A percentile compares a stretch with the other conserved stretches of the same genome.
These are phyloP conservation scores for Pseudocercospora crystallina DNA, from an alignment of 2,329 filamentous ascomycete species.

Conservation along the genomic window DNA sequence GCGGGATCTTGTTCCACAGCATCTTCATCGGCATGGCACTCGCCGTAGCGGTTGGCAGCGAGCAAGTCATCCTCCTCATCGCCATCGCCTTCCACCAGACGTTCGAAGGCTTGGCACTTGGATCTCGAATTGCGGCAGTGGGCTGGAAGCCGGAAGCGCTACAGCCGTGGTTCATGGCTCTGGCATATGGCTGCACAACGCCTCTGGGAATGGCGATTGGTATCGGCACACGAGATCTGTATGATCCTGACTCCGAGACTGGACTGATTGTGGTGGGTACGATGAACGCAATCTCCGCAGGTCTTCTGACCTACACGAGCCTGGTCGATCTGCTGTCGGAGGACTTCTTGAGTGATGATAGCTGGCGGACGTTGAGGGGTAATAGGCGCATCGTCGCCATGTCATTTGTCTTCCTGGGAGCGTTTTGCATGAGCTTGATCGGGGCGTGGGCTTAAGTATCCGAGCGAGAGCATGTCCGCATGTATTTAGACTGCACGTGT, in stretches of 20 bases:
- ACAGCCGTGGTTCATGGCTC: constrained; percentile 68
- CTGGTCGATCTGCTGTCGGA: constrained; percentile 48
- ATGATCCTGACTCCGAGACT: constrained; percentile 44
- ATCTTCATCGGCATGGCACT: constrained; percentile 71
- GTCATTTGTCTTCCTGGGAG: constrained; percentile 57
- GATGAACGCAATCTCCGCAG: constrained; percentile 49
- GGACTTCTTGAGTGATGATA: constrained; percentile 59
- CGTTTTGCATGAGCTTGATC: constrained; percentile 62
- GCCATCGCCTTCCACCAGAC: constrained; percentile 69
- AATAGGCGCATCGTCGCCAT: constrained; percentile 59
- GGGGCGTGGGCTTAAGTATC: constrained; percentile 58
- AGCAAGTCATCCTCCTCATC: constrained; percentile 62
- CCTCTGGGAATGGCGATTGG: constrained; percentile 48
- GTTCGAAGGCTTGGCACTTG: constrained; percentile 65
- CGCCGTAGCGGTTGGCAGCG: constrained; percentile 61
- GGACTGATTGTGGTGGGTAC: constrained; percentile 46
- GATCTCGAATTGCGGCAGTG: constrained; percentile 66
- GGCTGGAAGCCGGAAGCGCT: constrained; percentile 51
- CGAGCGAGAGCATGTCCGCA: too few relatives aligned
- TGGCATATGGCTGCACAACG: constrained; percentile 57
- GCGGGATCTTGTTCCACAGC: constrained; percentile 71
- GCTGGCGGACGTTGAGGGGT: constrained; percentile 58
- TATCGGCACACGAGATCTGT: constrained; percentile 43
- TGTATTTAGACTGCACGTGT: too few relatives aligned
- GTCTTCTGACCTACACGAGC: constrained; percentile 47